Evolutionary conservation across 1,284 basidiomycete genomes (phyloP).

Genomic region (Ustilago crameri): DNA sequence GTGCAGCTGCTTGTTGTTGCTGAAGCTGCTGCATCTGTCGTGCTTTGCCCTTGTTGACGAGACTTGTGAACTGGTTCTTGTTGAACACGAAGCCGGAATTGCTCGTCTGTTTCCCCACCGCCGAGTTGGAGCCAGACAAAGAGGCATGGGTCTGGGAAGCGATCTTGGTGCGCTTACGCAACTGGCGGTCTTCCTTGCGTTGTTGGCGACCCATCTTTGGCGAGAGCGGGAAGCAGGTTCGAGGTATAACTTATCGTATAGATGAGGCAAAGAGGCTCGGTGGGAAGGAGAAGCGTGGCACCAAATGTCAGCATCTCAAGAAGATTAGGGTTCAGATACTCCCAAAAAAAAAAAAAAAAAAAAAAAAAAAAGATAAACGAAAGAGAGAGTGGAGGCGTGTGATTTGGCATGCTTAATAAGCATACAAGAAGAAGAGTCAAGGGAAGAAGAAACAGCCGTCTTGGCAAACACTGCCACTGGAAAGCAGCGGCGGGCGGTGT

Average conservation of each 20-base stretch:
- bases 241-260: conserved; percentile 3
- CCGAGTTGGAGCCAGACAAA: conserved; percentile 4
- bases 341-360: not conserved
- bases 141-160: conserved; percentile 26
- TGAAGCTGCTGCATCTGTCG: conserved; percentile 33
- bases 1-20: conserved; percentile 22
- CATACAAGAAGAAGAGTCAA: too few relatives aligned
- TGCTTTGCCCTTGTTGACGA: conserved; percentile 44
- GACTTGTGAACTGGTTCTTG: conserved; percentile 39
- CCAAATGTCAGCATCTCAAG: not conserved
- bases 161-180: conserved; percentile 40
- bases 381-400: conserved; percentile 1
- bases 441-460: conserved; percentile 7
- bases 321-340: conserved; percentile 21
- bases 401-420: not conserved
- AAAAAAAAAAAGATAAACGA: conserved; percentile 1
- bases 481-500: not conserved
- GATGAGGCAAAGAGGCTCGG: not conserved
- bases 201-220: conserved; percentile 32
- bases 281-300: conserved; percentile 2
- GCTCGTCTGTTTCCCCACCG: conserved; percentile 30
- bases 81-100: conserved; percentile 44
- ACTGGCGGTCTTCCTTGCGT: conserved; percentile 42
- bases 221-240: not conserved
- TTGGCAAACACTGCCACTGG: not conserved